Evolutionary conservation across 805 yeast genomes (phyloP).

Genomic region (Candida bentonensis): DNA sequence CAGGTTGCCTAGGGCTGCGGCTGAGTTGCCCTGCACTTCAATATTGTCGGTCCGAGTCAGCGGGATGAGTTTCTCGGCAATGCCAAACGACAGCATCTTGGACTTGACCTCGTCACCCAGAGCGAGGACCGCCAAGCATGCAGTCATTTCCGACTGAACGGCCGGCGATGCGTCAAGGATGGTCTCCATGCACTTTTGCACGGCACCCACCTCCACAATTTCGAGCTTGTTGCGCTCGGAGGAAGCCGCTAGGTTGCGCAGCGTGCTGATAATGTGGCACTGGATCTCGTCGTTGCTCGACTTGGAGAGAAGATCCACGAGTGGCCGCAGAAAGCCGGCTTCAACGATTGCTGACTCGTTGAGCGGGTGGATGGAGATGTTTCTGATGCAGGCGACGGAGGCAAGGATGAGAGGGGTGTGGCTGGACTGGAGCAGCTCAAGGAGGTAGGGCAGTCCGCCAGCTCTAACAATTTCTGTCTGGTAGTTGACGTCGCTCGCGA

Average conservation of each 20-base stretch:
- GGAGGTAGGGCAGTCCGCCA: slow-evolving; percentile 88
- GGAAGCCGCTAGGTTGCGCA: slow-evolving; percentile 91
- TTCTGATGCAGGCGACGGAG: slow-evolving; percentile 96
- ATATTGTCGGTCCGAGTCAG: slow-evolving; percentile 75
- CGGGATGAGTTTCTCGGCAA: slow-evolving; percentile 81
- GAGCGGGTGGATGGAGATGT: slow-evolving; percentile 89
- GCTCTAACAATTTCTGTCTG: slow-evolving; percentile 92
- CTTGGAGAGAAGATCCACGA: slow-evolving; percentile 62
- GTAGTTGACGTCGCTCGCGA: slow-evolving; percentile 91
- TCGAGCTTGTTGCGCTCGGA: slow-evolving; percentile 87
- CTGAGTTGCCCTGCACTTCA: slow-evolving; percentile 96
- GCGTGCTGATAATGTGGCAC: slow-evolving; percentile 94
- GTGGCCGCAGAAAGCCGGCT: slow-evolving; percentile 88
- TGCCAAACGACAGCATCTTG: slow-evolving; percentile 67
- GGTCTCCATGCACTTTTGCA: slow-evolving; percentile 77
- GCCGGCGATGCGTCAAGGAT: slow-evolving; percentile 73
- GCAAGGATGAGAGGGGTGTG: slow-evolving; percentile 90
- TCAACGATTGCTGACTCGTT: slow-evolving; percentile 93
- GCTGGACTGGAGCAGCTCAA: slow-evolving; percentile 73
- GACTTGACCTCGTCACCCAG: slow-evolving; percentile 88
- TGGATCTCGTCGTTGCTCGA: slow-evolving; percentile 90
- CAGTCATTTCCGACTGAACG: slow-evolving; percentile 92
- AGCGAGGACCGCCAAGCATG: slow-evolving; percentile 93
- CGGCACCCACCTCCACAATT: slow-evolving; percentile 89
- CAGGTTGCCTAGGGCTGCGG: slow-evolving; percentile 93